Conservation (phyloP, 108 stramenopile species). For the Cyclostephanos tholiformis region DNA sequence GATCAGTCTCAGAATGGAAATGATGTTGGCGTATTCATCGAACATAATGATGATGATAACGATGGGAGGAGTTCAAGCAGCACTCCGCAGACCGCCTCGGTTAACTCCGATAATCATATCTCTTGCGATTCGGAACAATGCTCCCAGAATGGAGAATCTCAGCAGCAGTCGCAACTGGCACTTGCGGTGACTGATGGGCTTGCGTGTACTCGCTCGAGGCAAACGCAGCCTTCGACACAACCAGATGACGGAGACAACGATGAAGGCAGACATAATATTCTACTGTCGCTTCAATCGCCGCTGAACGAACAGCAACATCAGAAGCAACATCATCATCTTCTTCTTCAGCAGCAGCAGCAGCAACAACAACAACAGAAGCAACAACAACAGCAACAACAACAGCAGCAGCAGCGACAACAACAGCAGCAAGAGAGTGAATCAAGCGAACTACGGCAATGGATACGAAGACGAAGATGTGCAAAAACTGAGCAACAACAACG, state of each 20-base stretch:
- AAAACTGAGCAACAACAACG: slow-evolving; percentile 20
- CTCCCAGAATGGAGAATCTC: not conserved
- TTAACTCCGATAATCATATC: not conserved
- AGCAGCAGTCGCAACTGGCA: not conserved
- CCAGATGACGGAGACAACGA: not conserved
- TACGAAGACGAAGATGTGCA: slow-evolving; percentile 12
- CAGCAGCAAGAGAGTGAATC: not conserved
- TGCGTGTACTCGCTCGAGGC: slow-evolving; percentile 31
- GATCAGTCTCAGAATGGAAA: slow-evolving; percentile 1
- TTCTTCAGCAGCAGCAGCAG: too few species aligned
- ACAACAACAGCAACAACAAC: too few species aligned
- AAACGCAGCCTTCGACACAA: slow-evolving; percentile 3
- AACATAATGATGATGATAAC: slow-evolving; percentile 3
- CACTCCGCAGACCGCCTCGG: not conserved
- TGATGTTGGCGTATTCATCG: not conserved
- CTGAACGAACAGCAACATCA: not conserved
- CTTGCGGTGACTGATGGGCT: slow-evolving; percentile 25
- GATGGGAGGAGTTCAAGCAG: not conserved
- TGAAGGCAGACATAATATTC: not conserved
- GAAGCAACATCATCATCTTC: too few species aligned
- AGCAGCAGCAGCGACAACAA: too few species aligned
- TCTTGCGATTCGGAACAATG: not conserved
- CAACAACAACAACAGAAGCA: too few species aligned
- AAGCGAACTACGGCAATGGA: slow-evolving; percentile 25
- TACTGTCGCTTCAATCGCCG: not conserved